Base-by-base conservation (phyloP, 1,284 basidiomycete species). In the Ustilago bromivora region DNA sequence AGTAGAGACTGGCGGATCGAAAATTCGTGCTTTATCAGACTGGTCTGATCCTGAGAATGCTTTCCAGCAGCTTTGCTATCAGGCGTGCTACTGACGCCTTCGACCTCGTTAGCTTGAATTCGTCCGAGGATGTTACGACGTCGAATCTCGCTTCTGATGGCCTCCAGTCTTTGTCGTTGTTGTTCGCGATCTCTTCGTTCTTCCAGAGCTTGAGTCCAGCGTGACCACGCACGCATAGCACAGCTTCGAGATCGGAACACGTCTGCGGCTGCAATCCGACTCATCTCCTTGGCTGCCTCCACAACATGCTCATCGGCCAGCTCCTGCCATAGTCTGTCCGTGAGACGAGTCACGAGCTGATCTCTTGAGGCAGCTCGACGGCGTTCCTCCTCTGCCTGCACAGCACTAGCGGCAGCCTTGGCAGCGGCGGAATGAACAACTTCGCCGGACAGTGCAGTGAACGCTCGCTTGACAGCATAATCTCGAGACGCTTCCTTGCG, bases 1-100 rank as follows among this genome's bases (percentile, higher is more conserved):
- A 74, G 57, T 4, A 74, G 60, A 13, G 67, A 46, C 38, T 70
- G 66, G 10, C 62, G 66, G 38, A 70, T 69, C 3, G 72, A 70
- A 10, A 71, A 64, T 11, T 61, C 67, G 13, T 46, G 53, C 41
- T 55, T 55, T 17, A 64, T 58, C 1, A 57, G 64, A 51, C 64
- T 66, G 34, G 60, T 46, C 35, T 52, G 47, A 12, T 41, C 12
- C 11, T n/a, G 47, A 31, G 58, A n/a, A 12, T 10, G 10, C 47
- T 62, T 55, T 47, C n/a, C 41, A 4, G 15, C 17, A 15, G 13
- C 55, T 11, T 57, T 46, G 13, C 43, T 40, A 36, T 34, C n/a
- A 7, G 55, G 41, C 7, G 59, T 54, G n/a, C 46, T 49, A 43
- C 12, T 31, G 5, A 32, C 13, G 46, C 10, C 46, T 19, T n/a